Percentiles rank a stretch among this genome's conserved stretches.
These are phyloP conservation scores for Pichiaceae sp. DNA, from an alignment of 1,139 yeast species.

Conservation along the genomic window DNA sequence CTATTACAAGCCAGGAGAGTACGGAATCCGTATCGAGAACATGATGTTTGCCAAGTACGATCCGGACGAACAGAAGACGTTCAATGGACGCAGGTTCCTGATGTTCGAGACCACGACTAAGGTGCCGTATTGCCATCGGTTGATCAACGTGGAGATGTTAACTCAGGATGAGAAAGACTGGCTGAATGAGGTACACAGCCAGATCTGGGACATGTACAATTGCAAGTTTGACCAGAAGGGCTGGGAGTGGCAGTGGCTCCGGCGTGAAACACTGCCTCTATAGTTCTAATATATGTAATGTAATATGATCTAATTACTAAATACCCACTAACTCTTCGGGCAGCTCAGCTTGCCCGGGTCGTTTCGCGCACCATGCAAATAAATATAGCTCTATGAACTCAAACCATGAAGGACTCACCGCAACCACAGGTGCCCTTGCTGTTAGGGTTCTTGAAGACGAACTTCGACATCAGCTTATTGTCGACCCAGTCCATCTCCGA, in stretches of 20 bases:
- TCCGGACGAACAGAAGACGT: neutral
- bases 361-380: too few relatives aligned
- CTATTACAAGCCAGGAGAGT: conserved; percentile 83
- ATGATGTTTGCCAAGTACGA: conserved; percentile 50
- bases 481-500: conserved; percentile 98
- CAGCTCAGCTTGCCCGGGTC: too few relatives aligned
- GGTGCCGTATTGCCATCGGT: conserved; percentile 77
- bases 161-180: conserved; percentile 53
- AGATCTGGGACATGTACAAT: conserved; percentile 50
- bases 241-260: conserved; percentile 61
- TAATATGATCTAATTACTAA: too few relatives aligned
- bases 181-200: conserved; percentile 61
- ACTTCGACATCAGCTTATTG: conserved; percentile 80
- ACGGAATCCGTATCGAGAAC: conserved; percentile 90
- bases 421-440: conserved; percentile 98
- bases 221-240: conserved; percentile 41
- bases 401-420: conserved; percentile 97
- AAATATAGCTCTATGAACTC: too few relatives aligned
- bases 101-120: conserved; percentile 80
- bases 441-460: conserved; percentile 90
- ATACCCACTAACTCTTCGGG: too few relatives aligned
- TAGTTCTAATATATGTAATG: conserved; percentile 5
- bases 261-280: conserved; percentile 49
- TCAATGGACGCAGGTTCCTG: conserved; percentile 50
- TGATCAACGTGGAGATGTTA: conserved; percentile 54